phyloP scores from a whole-genome alignment of 208 protist genomes.

The Wallacemonas rigidus region DNA sequence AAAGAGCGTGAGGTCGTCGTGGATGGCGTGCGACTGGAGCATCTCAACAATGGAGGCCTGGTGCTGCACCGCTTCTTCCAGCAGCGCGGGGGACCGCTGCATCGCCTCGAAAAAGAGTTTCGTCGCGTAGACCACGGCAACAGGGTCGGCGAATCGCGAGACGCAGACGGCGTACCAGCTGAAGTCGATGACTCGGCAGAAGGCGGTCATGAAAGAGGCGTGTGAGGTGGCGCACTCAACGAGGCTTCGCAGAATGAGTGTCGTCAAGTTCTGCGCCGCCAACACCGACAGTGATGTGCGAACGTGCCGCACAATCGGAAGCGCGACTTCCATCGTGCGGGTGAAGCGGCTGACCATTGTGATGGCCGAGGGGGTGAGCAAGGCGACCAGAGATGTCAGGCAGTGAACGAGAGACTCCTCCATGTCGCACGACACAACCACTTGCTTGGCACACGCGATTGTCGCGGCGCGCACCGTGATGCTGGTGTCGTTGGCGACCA shows the following conservation, averaged over 20 bases:
- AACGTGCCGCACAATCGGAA: conserved; percentile 42
- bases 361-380: conserved; percentile 54
- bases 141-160: conserved; percentile 67
- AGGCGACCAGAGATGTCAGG: conserved; percentile 54
- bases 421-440: conserved; percentile 75
- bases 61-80: conserved; percentile 51
- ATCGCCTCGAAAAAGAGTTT: conserved; percentile 72
- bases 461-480: conserved; percentile 43
- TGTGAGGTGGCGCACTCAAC: conserved; percentile 49
- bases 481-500: conserved; percentile 28
- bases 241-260: conserved; percentile 56
- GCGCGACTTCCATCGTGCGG: conserved; percentile 28
- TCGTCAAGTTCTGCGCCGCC: conserved; percentile 41
- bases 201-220: conserved; percentile 41
- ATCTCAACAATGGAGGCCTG: conserved; percentile 63
- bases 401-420: conserved; percentile 58
- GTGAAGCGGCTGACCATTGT: conserved; percentile 26
- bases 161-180: conserved; percentile 69
- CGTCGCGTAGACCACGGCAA: conserved; percentile 72
- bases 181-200: conserved; percentile 55
- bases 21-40: conserved; percentile 51
- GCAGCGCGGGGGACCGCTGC: conserved; percentile 45
- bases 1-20: conserved; percentile 75
- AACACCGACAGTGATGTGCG: conserved; percentile 24
- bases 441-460: conserved; percentile 63